Evolutionary conservation across 2,329 filamentous ascomycete species (phyloP).

Genomic region (Blumeria hordei): DNA sequence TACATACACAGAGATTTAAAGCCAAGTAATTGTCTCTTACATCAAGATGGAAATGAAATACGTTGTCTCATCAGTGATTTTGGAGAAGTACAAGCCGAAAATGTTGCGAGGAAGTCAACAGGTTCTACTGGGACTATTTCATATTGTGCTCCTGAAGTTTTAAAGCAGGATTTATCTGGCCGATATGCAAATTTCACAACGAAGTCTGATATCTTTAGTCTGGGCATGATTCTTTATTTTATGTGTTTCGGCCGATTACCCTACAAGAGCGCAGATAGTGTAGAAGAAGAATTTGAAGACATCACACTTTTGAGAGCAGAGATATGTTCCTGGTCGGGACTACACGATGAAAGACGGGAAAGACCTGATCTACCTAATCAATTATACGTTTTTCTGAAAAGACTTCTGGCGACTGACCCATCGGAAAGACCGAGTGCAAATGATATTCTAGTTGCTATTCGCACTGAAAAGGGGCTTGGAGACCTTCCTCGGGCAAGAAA

Average conservation of each 20-base stretch:
- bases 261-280: slow-evolving; percentile 58
- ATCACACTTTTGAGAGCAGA: slow-evolving; percentile 64
- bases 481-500: slow-evolving; percentile 9
- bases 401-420: slow-evolving; percentile 55
- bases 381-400: slow-evolving; percentile 65
- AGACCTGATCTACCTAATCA: slow-evolving; percentile 66
- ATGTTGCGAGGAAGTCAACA: slow-evolving; percentile 62
- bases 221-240: slow-evolving; percentile 97
- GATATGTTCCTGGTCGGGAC: slow-evolving; percentile 70
- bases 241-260: slow-evolving; percentile 84
- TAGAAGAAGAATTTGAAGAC: slow-evolving; percentile 82
- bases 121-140: slow-evolving; percentile 91
- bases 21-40: slow-evolving; percentile 81
- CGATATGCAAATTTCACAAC: slow-evolving; percentile 81
- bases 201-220: slow-evolving; percentile 93
- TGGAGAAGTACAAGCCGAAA: slow-evolving; percentile 78
- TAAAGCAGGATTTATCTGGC: slow-evolving; percentile 43
- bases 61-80: slow-evolving; percentile 89
- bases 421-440: slow-evolving; percentile 57
- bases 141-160: slow-evolving; percentile 87
- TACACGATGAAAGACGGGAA: slow-evolving; percentile 49
- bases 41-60: slow-evolving; percentile 43
- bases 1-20: slow-evolving; percentile 95
- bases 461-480: slow-evolving; percentile 14
- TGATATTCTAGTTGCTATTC: slow-evolving; percentile 39